A percentile compares a stretch with the other conserved stretches of the same genome.
Conservation (phyloP, 2,329 filamentous ascomycete species). For the Nigrospora osmanthi region DNA sequence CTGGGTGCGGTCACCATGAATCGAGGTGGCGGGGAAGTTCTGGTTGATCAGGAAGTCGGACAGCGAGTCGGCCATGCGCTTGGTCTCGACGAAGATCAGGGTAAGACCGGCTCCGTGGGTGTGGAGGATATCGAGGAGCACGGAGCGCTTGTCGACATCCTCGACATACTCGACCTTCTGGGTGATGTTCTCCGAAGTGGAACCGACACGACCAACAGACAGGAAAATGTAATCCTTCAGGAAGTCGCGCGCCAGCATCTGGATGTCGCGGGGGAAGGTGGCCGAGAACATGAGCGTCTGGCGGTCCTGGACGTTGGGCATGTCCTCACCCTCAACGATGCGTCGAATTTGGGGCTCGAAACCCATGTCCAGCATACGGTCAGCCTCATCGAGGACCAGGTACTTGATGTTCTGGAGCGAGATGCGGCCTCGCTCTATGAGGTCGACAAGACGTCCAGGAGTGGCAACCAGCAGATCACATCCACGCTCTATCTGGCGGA, state of each 20-base stretch:
- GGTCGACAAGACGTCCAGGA: conserved; percentile 91
- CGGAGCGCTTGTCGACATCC: conserved; percentile 94
- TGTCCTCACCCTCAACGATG: conserved; percentile 97
- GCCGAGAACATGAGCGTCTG: conserved; percentile 99
- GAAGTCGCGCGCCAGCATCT: conserved; percentile 98
- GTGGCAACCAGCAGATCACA: conserved; percentile 97
- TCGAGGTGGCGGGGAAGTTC: conserved; percentile 95
- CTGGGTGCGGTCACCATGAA: conserved; percentile 97
- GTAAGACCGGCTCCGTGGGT: conserved; percentile 85
- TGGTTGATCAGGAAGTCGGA: conserved; percentile 99
- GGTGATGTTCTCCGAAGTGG: conserved; percentile 99
- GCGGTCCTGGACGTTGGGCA: conserved; percentile 75
- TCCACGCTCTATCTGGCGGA: conserved; percentile 94
- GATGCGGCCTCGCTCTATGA: conserved; percentile 97
- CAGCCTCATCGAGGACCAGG: conserved; percentile 95
- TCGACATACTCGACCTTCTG: conserved; percentile 98
- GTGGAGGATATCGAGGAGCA: conserved; percentile 94
- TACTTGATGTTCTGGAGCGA: conserved; percentile 99
- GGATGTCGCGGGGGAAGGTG: conserved; percentile 97
- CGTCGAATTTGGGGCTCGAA: conserved; percentile 99
- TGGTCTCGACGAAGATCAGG: conserved; percentile 97
- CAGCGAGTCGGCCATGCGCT: conserved; percentile 97
- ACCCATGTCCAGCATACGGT: conserved; percentile 99
- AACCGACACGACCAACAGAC: conserved; percentile 96
- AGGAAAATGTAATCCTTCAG: conserved; percentile 99